Conservation (phyloP, 2,329 filamentous ascomycete species). For the Xylariaceae sp. region DNA sequence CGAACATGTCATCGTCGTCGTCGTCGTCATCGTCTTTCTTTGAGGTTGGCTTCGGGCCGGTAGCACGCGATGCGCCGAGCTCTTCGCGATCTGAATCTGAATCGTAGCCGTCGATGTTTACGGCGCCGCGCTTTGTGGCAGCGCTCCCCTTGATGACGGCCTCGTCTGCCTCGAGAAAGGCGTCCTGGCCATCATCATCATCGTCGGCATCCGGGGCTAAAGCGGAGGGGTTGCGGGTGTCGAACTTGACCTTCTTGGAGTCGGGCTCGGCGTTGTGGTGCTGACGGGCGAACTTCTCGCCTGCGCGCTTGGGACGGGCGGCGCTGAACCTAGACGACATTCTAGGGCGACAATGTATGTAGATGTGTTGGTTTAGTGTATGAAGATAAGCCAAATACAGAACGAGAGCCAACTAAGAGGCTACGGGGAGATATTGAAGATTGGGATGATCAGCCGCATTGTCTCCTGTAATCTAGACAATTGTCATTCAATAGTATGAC, state of each 20-base stretch:
- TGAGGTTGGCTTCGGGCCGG: constrained; percentile 24
- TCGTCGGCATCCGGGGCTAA: constrained; percentile 75
- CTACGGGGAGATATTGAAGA: too few species aligned
- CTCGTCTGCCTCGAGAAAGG: constrained; percentile 82
- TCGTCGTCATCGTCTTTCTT: constrained; percentile 52
- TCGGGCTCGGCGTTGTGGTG: constrained; percentile 59
- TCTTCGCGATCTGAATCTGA: constrained; percentile 86
- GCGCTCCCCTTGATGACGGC: constrained; percentile 84
- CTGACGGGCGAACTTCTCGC: constrained; percentile 75
- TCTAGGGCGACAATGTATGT: constrained; percentile 3
- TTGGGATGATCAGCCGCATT: too few species aligned
- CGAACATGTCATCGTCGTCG: constrained; percentile 84
- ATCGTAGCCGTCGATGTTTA: constrained; percentile 96
- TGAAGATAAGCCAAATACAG: too few species aligned
- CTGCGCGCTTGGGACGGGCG: constrained; percentile 77
- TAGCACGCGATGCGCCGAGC: constrained; percentile 32
- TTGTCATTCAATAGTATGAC: too few species aligned
- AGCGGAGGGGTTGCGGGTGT: constrained; percentile 89
- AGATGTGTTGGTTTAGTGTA: too few species aligned
- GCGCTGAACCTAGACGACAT: constrained; percentile 62
- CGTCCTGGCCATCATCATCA: constrained; percentile 50
- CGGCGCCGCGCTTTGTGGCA: constrained; percentile 83
- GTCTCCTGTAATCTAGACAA: too few species aligned
- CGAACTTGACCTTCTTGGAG: constrained; percentile 83
- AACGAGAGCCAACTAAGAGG: too few species aligned